Evolutionary conservation across 2,329 filamentous ascomycete species (phyloP), one percentile per base, ranked within the genome.

Genomic region (Amauroascus verrucosus): DNA sequence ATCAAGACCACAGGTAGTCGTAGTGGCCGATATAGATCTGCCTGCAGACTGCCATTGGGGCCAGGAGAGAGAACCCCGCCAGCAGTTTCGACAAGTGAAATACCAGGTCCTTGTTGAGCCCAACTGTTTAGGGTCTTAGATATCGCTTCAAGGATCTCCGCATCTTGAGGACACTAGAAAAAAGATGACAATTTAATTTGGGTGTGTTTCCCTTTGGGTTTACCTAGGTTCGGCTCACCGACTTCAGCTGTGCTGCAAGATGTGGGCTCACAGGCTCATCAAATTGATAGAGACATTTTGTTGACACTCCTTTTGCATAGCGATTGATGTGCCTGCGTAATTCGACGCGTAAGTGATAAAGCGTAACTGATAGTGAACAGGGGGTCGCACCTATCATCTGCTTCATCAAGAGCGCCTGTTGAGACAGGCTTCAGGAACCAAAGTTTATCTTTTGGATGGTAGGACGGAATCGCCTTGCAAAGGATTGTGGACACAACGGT

Each of bases 401-500:
- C 83, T 53, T 90, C 85, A 24, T 79, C 70, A 8, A 72, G 64
- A 6, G 84, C 77, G 0, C 88, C 88, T 0, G 88, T 93, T 1
- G 86, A 91, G 1, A 94, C 82, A 0, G 88, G 88, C 66, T 94
- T 94, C 52, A 94, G 65, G 65, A 86, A 94, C 18, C 70, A 68
- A 44, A 77, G 75, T 18, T 70, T 62, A 6, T 67, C 54, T 6
- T 62, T 63, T n/a, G 61, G 66, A 58, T 73, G 72, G 37, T 70
- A 69, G 24, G 70, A 72, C 35, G 70, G 71, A 3, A 82, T 76
- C 7, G 83, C 78, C 57, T 79, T 82, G 65, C 81, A 85, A 2
- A 94, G 73, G 11, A 88, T 69, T 0, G 86, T 88, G 1, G 85
- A 84, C 54, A 89, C 78, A 30, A 94, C 80, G 0, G 88, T 94